Evolutionary conservation across 768 basidiomycete species (phyloP).

Genomic region (Leccinum truebloodii): DNA sequence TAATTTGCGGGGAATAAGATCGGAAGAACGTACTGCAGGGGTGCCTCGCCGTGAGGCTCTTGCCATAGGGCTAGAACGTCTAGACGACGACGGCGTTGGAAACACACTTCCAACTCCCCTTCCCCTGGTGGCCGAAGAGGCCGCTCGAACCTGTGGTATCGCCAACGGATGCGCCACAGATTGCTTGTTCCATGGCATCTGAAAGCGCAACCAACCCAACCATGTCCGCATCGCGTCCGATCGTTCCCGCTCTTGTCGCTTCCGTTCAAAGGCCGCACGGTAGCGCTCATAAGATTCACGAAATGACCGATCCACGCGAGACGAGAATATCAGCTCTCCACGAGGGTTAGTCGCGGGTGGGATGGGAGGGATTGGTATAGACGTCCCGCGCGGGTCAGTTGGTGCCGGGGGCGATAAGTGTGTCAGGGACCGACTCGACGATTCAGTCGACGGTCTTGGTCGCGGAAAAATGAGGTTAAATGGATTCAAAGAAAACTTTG

Average conservation of each 20-base stretch:
- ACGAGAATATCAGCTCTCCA: constrained; percentile 96
- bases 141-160: constrained; percentile 23
- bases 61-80: constrained; percentile 37
- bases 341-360: constrained; percentile 88
- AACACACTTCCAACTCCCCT: constrained; percentile 26
- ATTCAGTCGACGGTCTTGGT: constrained; percentile 23
- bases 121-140: constrained; percentile 29
- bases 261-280: constrained; percentile 81
- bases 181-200: constrained; percentile 31
- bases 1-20: constrained; percentile 26
- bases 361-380: constrained; percentile 62
- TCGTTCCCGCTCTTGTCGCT: constrained; percentile 64
- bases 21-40: constrained; percentile 25
- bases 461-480: constrained; percentile 41
- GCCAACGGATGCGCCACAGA: constrained; percentile 7
- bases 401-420: constrained; percentile 34
- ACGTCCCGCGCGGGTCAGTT: constrained; percentile 41
- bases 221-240: constrained; percentile 33
- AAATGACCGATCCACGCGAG: constrained; percentile 78
- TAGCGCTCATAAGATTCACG: constrained; percentile 93
- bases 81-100: constrained; percentile 33
- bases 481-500: constrained; percentile 49
- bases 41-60: constrained; percentile 29
- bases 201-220: constrained; percentile 31
- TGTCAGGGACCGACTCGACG: constrained; percentile 26